Percentiles rank a stretch among this genome's conserved stretches.
Conservation (phyloP, 805 yeast species). For the Myxozyma kluyveri region DNA sequence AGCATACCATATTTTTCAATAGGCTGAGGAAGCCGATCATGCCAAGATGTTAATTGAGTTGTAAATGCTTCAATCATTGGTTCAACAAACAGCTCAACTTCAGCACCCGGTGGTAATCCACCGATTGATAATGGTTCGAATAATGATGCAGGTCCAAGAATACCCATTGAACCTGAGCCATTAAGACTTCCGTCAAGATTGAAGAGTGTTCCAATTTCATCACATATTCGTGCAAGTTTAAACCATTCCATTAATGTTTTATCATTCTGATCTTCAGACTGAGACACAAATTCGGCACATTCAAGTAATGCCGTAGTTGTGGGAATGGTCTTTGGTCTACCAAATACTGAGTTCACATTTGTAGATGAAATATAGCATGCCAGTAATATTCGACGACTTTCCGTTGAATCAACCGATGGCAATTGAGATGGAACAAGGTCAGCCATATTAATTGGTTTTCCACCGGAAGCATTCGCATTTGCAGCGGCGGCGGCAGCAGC, state of each 20-base stretch:
- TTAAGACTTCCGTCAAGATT: conserved; percentile 8
- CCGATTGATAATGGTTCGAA: background rate
- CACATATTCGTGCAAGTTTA: conserved; percentile 2
- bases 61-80: conserved; percentile 9
- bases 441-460: no score
- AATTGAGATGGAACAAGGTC: background rate
- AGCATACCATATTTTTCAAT: background rate
- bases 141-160: background rate
- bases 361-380: conserved; percentile 10
- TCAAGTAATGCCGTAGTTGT: background rate
- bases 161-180: background rate
- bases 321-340: conserved; percentile 6
- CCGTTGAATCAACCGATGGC: background rate
- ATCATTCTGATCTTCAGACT: conserved; percentile 1
- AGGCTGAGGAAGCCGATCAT: conserved; percentile 1
- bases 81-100: conserved; percentile 5
- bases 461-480: background rate
- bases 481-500: conserved; percentile 2
- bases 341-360: background rate
- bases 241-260: conserved; percentile 3
- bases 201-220: conserved; percentile 1
- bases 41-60: conserved; percentile 1
- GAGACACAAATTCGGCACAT: background rate
- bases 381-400: conserved; percentile 3
- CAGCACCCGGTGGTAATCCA: background rate